Evolutionary conservation across 192 early-diverging fungal species (phyloP).

Genomic region (Entomortierella parvispora): DNA sequence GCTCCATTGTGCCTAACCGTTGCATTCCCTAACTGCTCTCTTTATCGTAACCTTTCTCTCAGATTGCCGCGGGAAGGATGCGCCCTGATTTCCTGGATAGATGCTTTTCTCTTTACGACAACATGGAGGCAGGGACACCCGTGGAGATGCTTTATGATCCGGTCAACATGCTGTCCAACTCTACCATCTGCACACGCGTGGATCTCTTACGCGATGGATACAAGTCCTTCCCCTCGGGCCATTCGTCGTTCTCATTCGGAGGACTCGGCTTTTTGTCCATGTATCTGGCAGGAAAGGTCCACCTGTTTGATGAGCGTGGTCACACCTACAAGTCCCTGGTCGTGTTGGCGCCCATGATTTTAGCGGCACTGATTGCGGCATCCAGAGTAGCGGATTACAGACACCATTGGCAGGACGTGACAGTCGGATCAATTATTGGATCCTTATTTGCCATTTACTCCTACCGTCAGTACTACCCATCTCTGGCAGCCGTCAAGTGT

Average conservation of each 20-base stretch:
- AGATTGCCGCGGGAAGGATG: slow-evolving; percentile 61
- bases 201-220: slow-evolving; percentile 77
- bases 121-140: slow-evolving; percentile 29
- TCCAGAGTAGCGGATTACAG: slow-evolving; percentile 79
- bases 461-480: slow-evolving; percentile 77
- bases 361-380: slow-evolving; percentile 68
- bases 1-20: not conserved
- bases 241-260: slow-evolving; percentile 83
- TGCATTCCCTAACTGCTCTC: not conserved
- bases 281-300: slow-evolving; percentile 78
- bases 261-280: slow-evolving; percentile 75
- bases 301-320: slow-evolving; percentile 72
- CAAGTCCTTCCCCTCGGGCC: slow-evolving; percentile 91
- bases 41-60: not conserved
- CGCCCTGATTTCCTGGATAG: slow-evolving; percentile 62
- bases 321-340: slow-evolving; percentile 78
- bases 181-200: slow-evolving; percentile 63
- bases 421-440: slow-evolving; percentile 66
- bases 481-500: slow-evolving; percentile 12
- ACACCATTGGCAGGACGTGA: slow-evolving; percentile 85
- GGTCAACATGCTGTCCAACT: slow-evolving; percentile 63
- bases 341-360: slow-evolving; percentile 65
- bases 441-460: slow-evolving; percentile 68
- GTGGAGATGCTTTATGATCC: slow-evolving; percentile 43
- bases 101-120: slow-evolving; percentile 55